These are phyloP conservation scores for Takashimella koratensis DNA, from an alignment of 1,284 basidiomycete genomes.

Conservation along the genomic window DNA sequence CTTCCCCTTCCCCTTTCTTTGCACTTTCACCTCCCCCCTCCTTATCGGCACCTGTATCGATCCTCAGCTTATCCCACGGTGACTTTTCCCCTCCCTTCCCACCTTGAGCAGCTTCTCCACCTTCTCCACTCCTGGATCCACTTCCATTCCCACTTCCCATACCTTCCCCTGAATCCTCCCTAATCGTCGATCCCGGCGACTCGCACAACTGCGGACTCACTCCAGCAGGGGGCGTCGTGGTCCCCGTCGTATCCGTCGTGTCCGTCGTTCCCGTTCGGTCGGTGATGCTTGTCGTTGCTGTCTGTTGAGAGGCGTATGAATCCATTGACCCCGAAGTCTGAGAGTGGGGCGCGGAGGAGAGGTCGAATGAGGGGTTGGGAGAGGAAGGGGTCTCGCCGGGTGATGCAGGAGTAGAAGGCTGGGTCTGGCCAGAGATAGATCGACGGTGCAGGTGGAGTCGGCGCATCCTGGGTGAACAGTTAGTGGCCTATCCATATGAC, in stretches of 20 bases:
- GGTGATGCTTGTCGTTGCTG: constrained; percentile 5
- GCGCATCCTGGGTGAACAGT: constrained; percentile 16
- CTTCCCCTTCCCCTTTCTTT: background rate
- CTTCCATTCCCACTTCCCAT: background rate
- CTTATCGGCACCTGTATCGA: too few relatives aligned
- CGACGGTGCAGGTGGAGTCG: constrained; percentile 27
- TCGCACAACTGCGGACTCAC: constrained; percentile 6
- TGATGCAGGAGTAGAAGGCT: constrained; percentile 6
- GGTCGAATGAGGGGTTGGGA: constrained; percentile 11
- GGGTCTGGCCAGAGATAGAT: constrained; percentile 9
- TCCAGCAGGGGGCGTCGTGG: background rate
- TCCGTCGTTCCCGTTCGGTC: background rate
- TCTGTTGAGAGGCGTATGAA: constrained; percentile 33
- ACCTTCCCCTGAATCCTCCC: background rate
- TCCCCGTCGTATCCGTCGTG: background rate
- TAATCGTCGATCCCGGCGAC: constrained; percentile 1
- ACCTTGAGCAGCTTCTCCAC: background rate
- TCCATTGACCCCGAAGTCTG: constrained; percentile 38
- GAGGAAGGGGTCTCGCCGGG: constrained; percentile 3
- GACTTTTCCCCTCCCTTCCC: too few relatives aligned
- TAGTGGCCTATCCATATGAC: background rate
- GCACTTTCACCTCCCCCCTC: too few relatives aligned
- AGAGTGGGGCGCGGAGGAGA: constrained; percentile 8
- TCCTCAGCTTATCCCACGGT: too few relatives aligned
- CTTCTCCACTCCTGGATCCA: background rate